Conservation (phyloP, 2,329 filamentous ascomycete genomes). For the Botrytis hyacinthi region DNA sequence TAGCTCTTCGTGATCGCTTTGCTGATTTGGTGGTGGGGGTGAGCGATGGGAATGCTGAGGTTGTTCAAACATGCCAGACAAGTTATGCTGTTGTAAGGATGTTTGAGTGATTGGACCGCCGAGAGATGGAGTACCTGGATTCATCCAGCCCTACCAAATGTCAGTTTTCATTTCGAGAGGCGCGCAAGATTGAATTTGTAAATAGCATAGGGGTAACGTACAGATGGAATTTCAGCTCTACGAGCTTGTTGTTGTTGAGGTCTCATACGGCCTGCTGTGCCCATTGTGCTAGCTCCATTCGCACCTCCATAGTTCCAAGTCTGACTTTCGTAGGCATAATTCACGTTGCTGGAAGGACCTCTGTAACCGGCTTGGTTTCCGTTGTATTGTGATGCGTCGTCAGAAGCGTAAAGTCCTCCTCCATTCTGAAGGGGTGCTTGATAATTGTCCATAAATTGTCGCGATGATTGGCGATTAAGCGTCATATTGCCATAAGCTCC, state of each 20-base stretch:
- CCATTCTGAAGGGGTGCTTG: constrained; percentile 44
- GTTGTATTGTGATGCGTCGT: constrained; percentile 59
- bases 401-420: constrained; percentile 64
- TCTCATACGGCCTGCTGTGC: constrained; percentile 58
- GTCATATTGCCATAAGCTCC: constrained; percentile 60
- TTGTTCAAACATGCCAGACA: constrained; percentile 32
- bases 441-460: constrained; percentile 70
- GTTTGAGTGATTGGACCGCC: constrained; percentile 11
- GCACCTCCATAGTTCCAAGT: constrained; percentile 71
- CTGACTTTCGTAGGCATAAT: constrained; percentile 68
- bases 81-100: constrained; percentile 21
- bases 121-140: constrained; percentile 57
- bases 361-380: constrained; percentile 38
- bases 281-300: constrained; percentile 62
- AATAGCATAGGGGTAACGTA: constrained; percentile 56
- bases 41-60: constrained; percentile 28
- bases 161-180: constrained; percentile 10
- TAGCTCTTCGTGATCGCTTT: constrained; percentile 64
- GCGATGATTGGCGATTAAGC: constrained; percentile 69
- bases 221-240: constrained; percentile 59
- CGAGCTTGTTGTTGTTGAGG: constrained; percentile 46
- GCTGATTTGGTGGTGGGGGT: constrained; percentile 29
- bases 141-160: constrained; percentile 20
- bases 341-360: constrained; percentile 32
- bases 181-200: constrained; percentile 27